Evolutionary conservation across 768 basidiomycete genomes (phyloP), one percentile per base, ranked within the genome.

Genomic region (Serpula lacrymans): DNA sequence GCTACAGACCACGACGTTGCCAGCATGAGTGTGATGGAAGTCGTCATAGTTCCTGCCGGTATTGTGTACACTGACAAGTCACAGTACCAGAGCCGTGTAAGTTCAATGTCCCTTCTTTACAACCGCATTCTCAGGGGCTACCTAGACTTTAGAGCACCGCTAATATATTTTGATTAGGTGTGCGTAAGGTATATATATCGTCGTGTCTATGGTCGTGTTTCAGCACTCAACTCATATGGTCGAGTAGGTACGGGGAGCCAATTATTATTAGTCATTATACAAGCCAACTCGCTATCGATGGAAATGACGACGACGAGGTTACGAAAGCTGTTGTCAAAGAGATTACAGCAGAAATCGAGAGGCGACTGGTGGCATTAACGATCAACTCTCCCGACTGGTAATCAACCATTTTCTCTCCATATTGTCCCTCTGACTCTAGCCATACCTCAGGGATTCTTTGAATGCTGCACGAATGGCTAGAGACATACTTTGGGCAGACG

Each of bases 371-470:
- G 29, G 64, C 65, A 33, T 60, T 80, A 58, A 82, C 80, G 0
- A 71, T 84, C 28, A 84, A 86, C 50, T 78, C 81, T 0, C 72
- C 70, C 4, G 80, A 86, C 51, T 84, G 84, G 83, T 82, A 70
- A 60, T 7, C 7, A 21, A 13, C 35, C 11, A 6, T 29, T 9
- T 33, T 16, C 16, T 23, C 37, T 44, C 28, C 37, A 33, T 54
- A 39, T 12, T 47, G 18, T 22, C n/a, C 11, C 9, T 28, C 29
- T 40, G 23, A 51, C 34, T 37, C 20, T 39, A 50, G 4, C 20
- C 38, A 10, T 5, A 20, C 17, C 14, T 7, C 37, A 82, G 82
- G 82, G 80, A 84, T 40, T 76, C 79, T 0, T 54, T 81, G 2
- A 74, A 75, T 50, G 76, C 77, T 9, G 75, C 76, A 0, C 69